Base-by-base conservation (phyloP, 345 rosid species). In the Gossypium raimondii region DNA sequence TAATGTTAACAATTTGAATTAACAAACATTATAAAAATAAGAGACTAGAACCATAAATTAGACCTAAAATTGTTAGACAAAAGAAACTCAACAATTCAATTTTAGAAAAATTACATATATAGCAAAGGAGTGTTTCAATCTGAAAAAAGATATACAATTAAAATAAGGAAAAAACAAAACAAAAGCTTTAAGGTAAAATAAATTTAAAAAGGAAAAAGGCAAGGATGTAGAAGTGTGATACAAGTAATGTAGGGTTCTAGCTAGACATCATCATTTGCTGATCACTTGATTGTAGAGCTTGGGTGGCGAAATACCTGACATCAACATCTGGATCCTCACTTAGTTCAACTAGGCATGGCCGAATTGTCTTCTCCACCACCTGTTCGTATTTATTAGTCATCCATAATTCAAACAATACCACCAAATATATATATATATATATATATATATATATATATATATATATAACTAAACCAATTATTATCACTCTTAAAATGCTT, bases 311-410 rank as follows among this genome's bases (percentile, higher is more conserved):
- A 80, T 88, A 90, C 71, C 95, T 84, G 25, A 90, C 95, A 79
- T 90, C 92, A 17, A 90, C 95, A 72, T 90, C 95, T 3, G 95
- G 95, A 72, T 88, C 92, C 86, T 90, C 95, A 7, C 82, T 81
- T 65, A 90, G 81, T 79, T 90, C 91, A 48, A 85, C 89, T 85
- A 90, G 77, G 77, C 92, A 84, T 7, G 95, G 91, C 24, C 89
- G 88, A 18, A 90, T 84, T 2, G 82, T 81, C 65, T 85, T 87
- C 86, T 87, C 95, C 80, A 88, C 89, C 74, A 88, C 91, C 95
- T 88, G 80, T 78, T 25, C 9, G 17, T 12, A 59, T 24, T 24
- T 25, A 59, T 52, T 70, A 29, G 57, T 69, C 76, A 73, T 60
- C n/a, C 45, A 73, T 57, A 2, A 9, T 20, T 18, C 6, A 78